phyloP scores from a whole-genome alignment of 306 rosid species.

The Dryas alaskensis region DNA sequence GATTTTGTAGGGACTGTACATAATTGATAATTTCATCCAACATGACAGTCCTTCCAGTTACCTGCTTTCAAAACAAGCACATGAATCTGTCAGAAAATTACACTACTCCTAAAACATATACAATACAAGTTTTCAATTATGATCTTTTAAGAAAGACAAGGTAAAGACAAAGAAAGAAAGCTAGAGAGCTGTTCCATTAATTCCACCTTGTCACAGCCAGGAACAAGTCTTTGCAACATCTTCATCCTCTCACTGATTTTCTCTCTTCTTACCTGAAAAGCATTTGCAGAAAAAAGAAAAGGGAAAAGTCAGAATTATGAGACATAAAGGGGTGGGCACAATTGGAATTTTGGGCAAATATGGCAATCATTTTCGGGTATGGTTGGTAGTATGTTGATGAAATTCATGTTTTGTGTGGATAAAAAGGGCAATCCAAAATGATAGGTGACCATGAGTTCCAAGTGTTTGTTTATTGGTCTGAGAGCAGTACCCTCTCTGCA shows the following conservation, averaged over 20 bases:
- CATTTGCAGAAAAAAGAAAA: not conserved
- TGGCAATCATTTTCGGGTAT: conserved; percentile 8
- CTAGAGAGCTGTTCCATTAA: not conserved
- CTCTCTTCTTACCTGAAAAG: conserved; percentile 84
- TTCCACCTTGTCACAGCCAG: conserved; percentile 89
- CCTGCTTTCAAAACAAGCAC: conserved; percentile 53
- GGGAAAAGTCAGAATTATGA: conserved; percentile 26
- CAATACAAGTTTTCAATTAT: not conserved
- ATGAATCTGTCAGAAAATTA: conserved; percentile 37
- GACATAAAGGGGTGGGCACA: conserved; percentile 16
- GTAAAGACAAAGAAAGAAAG: conserved; percentile 17
- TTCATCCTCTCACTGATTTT: conserved; percentile 96
- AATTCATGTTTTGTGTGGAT: conserved; percentile 15
- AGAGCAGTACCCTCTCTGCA: conserved; percentile 76
- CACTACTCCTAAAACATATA: not conserved
- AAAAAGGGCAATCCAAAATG: conserved; percentile 5
- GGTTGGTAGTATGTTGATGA: not conserved
- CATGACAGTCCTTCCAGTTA: conserved; percentile 94
- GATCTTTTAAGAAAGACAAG: conserved; percentile 22
- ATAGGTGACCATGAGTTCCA: not conserved
- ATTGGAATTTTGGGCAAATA: not conserved
- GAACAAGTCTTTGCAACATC: conserved; percentile 78
- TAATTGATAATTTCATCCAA: conserved; percentile 97
- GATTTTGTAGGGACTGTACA: conserved; percentile 96
- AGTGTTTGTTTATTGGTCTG: not conserved